phyloP scores from a whole-genome alignment of 179 eudicot species.

The Beta corolliflora region DNA sequence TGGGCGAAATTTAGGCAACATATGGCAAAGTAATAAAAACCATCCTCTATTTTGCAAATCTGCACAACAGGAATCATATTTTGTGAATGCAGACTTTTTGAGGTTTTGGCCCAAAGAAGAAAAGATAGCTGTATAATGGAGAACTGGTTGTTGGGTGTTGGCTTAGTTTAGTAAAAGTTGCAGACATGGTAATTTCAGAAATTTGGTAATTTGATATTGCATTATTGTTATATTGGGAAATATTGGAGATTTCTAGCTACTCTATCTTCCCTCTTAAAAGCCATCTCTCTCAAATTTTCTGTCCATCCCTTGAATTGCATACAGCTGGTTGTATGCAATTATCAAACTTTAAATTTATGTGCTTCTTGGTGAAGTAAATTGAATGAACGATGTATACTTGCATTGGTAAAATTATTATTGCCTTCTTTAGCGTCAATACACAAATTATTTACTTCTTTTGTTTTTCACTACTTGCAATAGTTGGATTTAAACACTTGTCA shows the following conservation, averaged over 20 bases:
- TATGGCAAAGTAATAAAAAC: conserved; percentile 25
- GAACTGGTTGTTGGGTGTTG: conserved; percentile 33
- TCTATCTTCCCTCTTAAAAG: conserved; percentile 14
- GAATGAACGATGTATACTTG: conserved; percentile 28
- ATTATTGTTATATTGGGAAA: background rate
- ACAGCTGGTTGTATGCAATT: conserved; percentile 31
- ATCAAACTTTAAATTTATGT: conserved; percentile 10
- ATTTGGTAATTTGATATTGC: conserved; percentile 17
- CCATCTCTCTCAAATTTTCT: conserved; percentile 5
- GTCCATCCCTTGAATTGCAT: conserved; percentile 17
- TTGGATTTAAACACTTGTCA: no score
- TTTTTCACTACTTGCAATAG: no score
- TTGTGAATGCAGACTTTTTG: conserved; percentile 31
- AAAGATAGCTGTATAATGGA: conserved; percentile 30
- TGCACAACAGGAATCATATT: conserved; percentile 27
- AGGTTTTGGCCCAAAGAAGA: conserved; percentile 28
- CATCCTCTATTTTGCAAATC: conserved; percentile 16
- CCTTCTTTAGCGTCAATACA: no score
- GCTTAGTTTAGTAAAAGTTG: conserved; percentile 29
- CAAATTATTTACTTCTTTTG: no score
- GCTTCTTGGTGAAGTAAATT: conserved; percentile 22
- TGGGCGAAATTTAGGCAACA: conserved; percentile 7
- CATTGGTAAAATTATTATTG: conserved; percentile 1
- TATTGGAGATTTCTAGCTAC: background rate
- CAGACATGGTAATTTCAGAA: conserved; percentile 19